phyloP scores from a whole-genome alignment of 176 grass and related monocot species.

The Tillandsia leiboldiana region DNA sequence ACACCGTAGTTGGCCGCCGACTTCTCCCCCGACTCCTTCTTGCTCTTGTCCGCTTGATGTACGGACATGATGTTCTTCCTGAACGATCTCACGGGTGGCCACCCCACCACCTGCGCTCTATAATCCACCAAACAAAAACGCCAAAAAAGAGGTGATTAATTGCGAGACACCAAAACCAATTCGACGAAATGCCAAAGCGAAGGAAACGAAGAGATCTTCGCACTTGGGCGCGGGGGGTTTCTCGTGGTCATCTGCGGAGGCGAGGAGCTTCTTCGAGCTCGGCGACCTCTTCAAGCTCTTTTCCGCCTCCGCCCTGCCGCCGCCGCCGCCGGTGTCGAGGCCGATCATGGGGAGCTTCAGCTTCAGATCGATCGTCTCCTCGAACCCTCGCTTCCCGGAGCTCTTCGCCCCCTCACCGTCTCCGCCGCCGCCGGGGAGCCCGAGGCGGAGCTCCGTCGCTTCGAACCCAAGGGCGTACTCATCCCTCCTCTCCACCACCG shows the following conservation, averaged over 20 bases:
- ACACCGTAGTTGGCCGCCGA: slow-evolving; percentile 31
- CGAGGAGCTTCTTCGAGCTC: slow-evolving; percentile 35
- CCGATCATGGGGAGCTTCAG: slow-evolving; percentile 57
- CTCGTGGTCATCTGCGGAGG: slow-evolving; percentile 39
- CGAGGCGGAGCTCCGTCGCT: slow-evolving; percentile 88
- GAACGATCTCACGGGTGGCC: slow-evolving; percentile 90
- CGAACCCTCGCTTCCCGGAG: slow-evolving; percentile 63
- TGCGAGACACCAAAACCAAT: background rate
- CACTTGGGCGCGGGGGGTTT: slow-evolving; percentile 88
- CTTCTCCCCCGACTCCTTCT: slow-evolving; percentile 45
- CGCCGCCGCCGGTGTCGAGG: slow-evolving; percentile 18
- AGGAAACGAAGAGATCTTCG: background rate
- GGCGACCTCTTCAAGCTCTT: slow-evolving; percentile 29
- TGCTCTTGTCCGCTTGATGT: slow-evolving; percentile 47
- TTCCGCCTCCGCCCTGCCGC: slow-evolving; percentile 27
- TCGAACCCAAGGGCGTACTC: slow-evolving; percentile 51
- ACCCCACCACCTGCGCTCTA: slow-evolving; percentile 91
- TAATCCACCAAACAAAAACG: background rate
- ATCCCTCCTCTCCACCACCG: slow-evolving; percentile 24
- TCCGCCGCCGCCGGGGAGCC: slow-evolving; percentile 64
- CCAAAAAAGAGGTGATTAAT: background rate
- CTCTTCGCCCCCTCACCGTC: slow-evolving; percentile 38
- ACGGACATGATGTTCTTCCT: slow-evolving; percentile 85
- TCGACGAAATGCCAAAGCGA: background rate
- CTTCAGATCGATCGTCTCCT: slow-evolving; percentile 85